A percentile compares a stretch with the other conserved stretches of the same genome.
Conservation (phyloP, 2,329 filamentous ascomycete genomes). For the Acrocalymma vagum region DNA sequence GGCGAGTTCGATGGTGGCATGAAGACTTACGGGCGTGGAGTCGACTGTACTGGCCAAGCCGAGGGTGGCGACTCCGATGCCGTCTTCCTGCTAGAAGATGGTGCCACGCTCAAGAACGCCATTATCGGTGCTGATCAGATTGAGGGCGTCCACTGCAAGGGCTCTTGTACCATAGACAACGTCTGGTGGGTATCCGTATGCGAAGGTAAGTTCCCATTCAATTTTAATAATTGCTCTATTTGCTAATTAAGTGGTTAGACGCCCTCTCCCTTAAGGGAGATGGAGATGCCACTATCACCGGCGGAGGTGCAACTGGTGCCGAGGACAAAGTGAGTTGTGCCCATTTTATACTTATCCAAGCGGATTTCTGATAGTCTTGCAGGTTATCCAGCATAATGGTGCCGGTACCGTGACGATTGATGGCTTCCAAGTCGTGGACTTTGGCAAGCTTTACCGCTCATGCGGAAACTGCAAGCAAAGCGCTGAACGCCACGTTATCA, state of each 20-base stretch:
- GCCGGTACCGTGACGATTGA: constrained; percentile 49
- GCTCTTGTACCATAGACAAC: constrained; percentile 57
- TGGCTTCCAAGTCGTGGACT: constrained; percentile 46
- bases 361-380: no score
- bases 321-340: no score
- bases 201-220: constrained; percentile 27
- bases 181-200: constrained; percentile 52
- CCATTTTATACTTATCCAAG: no score
- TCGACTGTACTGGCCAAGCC: constrained; percentile 50
- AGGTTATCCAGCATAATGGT: constrained; percentile 52
- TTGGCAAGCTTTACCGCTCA: constrained; percentile 56
- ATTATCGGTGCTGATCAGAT: constrained; percentile 63
- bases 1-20: constrained; percentile 44
- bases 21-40: constrained; percentile 45
- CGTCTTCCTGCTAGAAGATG: constrained; percentile 62
- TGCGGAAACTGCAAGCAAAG: constrained; percentile 61
- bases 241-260: constrained; percentile 27
- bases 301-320: constrained; percentile 50
- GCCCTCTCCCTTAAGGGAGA: constrained; percentile 47
- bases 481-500: constrained; percentile 53
- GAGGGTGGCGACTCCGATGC: constrained; percentile 58
- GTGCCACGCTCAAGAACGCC: constrained; percentile 62
- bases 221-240: constrained; percentile 12
- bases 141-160: constrained; percentile 43
- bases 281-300: constrained; percentile 48